A percentile compares a stretch with the other conserved stretches of the same genome.
phyloP scores from a whole-genome alignment of 2,329 filamentous ascomycete genomes.

The Alternaria sp. region DNA sequence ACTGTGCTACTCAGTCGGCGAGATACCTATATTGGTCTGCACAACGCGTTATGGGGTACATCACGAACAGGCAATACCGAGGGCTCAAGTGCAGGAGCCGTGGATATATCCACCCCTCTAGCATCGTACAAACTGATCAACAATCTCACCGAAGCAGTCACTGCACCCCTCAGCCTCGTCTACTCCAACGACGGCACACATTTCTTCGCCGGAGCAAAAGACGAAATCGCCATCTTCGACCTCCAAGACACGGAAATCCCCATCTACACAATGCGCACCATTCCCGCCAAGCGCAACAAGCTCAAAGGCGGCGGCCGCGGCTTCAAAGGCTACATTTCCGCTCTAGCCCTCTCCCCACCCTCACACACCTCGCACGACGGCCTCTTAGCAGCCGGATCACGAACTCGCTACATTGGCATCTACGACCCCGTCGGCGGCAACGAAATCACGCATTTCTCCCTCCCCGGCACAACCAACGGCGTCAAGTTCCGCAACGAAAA shows the following conservation, averaged over 20 bases:
- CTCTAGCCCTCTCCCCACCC: slow-evolving; percentile 55
- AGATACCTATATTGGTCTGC: slow-evolving; percentile 65
- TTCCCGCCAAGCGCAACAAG: slow-evolving; percentile 57
- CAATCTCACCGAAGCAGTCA: slow-evolving; percentile 64
- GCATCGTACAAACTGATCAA: slow-evolving; percentile 65
- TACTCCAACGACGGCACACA: slow-evolving; percentile 59
- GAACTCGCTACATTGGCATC: slow-evolving; percentile 64
- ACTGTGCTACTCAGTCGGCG: slow-evolving; percentile 62
- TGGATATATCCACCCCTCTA: slow-evolving; percentile 44
- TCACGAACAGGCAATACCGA: slow-evolving; percentile 22
- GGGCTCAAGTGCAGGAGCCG: slow-evolving; percentile 13
- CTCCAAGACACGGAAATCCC: slow-evolving; percentile 60
- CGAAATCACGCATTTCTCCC: slow-evolving; percentile 61
- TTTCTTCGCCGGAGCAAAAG: slow-evolving; percentile 67
- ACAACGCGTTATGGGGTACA: slow-evolving; percentile 61
- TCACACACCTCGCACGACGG: slow-evolving; percentile 51
- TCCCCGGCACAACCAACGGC: slow-evolving; percentile 41
- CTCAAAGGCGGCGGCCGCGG: slow-evolving; percentile 56
- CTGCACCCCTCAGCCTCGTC: slow-evolving; percentile 63
- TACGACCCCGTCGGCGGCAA: slow-evolving; percentile 63
- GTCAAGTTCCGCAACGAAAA: slow-evolving; percentile 15
- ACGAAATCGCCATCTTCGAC: slow-evolving; percentile 65
- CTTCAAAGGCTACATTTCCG: slow-evolving; percentile 65
- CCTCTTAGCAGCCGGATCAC: slow-evolving; percentile 65
- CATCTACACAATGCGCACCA: slow-evolving; percentile 52